These are phyloP conservation scores for Syzygium aqueum DNA, from an alignment of 345 rosid species.

Conservation along the genomic window DNA sequence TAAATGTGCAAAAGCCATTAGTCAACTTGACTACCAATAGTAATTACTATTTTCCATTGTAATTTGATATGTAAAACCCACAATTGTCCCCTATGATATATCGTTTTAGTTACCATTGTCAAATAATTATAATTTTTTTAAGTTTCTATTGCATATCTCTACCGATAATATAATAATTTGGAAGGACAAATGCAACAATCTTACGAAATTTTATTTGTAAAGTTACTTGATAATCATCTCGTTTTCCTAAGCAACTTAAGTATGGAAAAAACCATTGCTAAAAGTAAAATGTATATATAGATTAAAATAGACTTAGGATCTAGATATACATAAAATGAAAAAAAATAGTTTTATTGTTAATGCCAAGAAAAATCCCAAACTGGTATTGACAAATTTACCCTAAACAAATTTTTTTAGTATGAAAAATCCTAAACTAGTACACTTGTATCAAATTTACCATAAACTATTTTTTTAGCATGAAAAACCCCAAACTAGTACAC, in stretches of 20 bases:
- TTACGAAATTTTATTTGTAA: not conserved
- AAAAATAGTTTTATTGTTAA: not conserved
- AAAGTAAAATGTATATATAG: not conserved
- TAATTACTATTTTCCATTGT: not conserved
- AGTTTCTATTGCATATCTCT: not conserved
- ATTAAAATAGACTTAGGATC: not conserved
- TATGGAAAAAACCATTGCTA: not conserved
- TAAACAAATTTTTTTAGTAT: no score
- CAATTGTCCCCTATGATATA: not conserved
- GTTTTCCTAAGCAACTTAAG: not conserved
- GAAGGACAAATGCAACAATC: not conserved
- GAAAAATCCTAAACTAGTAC: no score
- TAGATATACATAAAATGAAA: not conserved
- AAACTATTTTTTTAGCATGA: no score
- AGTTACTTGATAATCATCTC: not conserved
- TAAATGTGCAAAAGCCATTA: not conserved
- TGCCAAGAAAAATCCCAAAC: no score
- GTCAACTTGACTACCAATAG: not conserved
- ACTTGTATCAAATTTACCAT: no score
- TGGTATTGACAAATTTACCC: no score
- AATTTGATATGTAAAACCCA: not conserved
- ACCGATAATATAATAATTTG: no score
- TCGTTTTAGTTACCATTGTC: not conserved
- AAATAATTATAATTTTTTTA: no score
- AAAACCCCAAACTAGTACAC: no score